Evolutionary conservation across 2,329 filamentous ascomycete genomes (phyloP), one percentile per base, ranked within the genome.

Genomic region (Cordyceps pruinosa): DNA sequence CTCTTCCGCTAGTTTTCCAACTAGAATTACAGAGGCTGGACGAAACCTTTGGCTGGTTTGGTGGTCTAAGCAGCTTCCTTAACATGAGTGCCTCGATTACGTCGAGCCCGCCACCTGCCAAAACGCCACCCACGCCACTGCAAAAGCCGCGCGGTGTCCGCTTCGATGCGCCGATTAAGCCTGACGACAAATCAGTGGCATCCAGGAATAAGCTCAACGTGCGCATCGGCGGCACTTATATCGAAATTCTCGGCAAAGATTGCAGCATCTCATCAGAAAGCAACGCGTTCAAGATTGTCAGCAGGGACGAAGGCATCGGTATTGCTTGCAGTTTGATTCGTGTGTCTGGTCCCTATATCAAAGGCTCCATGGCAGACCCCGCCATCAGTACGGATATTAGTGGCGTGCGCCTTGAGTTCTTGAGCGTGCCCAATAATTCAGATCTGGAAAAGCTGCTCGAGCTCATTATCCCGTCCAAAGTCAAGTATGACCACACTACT

Each of bases 391-490:
- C 85, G 5, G 82, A 86, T 2, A 66, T 96, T 3, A 76, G 74
- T 30, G 85, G 86, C 49, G 83, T 90, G 25, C 80, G 86, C 2
- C 67, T 94, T 25, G 87, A 93, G 58, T 96, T 89, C 64, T 72
- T 90, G 2, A 80, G 81, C 60, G 73, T 81, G 1, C 93, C 94
- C 0, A 86, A 87, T 60, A 87, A 96, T 63, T 76, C 79, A 19
- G 94, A 99, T 69, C 77, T 99, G 0, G 88, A 92, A 65, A 83
- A 86, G 34, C 78, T 99, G 1, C 75, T 99, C 0, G 87, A 89
- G 53, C 79, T 99, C 52, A 89, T 99, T 56, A 96, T 89, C 7
- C 95, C 94, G 0, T 96, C 92, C 0, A 94, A 91, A 62, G 85
- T 94, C 69, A 90, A 92, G 61, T 97, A 94, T 64, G 80, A 86